Percentiles rank a stretch among this genome's conserved stretches.
Evolutionary conservation across 345 rosid genomes (phyloP).

Genomic region (Gossypium thurberi): DNA sequence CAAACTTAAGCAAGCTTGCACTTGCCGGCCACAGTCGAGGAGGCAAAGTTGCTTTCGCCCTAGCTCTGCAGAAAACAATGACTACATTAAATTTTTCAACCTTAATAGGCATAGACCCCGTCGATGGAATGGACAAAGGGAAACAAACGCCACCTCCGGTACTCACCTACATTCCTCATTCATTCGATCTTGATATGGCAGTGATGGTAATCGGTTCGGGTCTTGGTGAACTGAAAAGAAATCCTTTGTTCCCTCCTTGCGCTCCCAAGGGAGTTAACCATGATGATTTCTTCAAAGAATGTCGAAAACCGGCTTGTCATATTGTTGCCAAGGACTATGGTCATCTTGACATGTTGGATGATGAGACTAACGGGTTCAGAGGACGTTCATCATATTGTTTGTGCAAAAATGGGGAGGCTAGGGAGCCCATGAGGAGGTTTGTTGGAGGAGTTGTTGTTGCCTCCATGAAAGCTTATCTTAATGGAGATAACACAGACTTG

Average conservation of each 20-base stretch:
- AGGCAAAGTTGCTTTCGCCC: conserved; percentile 73
- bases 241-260: conserved; percentile 62
- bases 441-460: conserved; percentile 65
- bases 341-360: conserved; percentile 76
- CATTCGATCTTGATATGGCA: conserved; percentile 57
- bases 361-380: conserved; percentile 58
- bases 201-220: conserved; percentile 75
- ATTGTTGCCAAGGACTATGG: conserved; percentile 69
- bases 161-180: conserved; percentile 52
- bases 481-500: conserved; percentile 45
- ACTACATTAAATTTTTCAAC: conserved; percentile 44
- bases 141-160: conserved; percentile 72
- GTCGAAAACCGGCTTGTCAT: conserved; percentile 62
- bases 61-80: conserved; percentile 40
- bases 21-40: conserved; percentile 90
- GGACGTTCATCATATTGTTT: conserved; percentile 54
- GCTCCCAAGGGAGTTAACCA: conserved; percentile 79
- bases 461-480: conserved; percentile 54
- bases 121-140: conserved; percentile 67
- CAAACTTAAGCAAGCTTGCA: conserved; percentile 50
- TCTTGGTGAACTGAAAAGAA: conserved; percentile 44
- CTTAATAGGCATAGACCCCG: conserved; percentile 79
- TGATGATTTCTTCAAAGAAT: conserved; percentile 52
- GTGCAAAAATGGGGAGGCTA: conserved; percentile 64
- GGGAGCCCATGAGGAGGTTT: conserved; percentile 76